These are phyloP conservation scores for Fusarium foetens DNA, from an alignment of 2,329 filamentous ascomycete genomes.

Conservation along the genomic window DNA sequence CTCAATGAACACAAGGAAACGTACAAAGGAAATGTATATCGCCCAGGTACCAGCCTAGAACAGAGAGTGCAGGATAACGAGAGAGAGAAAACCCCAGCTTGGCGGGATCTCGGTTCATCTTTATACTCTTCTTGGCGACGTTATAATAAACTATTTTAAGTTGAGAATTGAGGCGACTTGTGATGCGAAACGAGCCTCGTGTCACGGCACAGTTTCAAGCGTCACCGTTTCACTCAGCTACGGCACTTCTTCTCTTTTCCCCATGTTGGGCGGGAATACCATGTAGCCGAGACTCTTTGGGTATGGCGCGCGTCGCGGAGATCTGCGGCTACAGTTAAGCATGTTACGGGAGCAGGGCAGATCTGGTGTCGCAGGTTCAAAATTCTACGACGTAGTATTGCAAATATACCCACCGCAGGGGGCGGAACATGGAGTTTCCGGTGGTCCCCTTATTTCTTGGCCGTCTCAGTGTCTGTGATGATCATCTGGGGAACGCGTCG, in stretches of 20 bases:
- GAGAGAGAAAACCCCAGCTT: neutral
- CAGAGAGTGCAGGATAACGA: conserved; percentile 14
- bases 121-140: neutral
- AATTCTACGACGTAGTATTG: conserved; percentile 1
- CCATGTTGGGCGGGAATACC: neutral
- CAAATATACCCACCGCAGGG: neutral
- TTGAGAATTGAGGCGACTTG: neutral
- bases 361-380: conserved; percentile 1
- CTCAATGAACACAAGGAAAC: conserved; percentile 15
- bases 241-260: neutral
- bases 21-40: conserved; percentile 14
- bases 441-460: conserved; percentile 1
- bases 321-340: conserved; percentile 9
- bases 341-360: conserved; percentile 9
- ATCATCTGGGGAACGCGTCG: neutral
- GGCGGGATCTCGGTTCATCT: neutral
- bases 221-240: conserved; percentile 16
- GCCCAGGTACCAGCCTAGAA: conserved; percentile 31
- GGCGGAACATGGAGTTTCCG: neutral
- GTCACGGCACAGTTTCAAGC: conserved; percentile 12
- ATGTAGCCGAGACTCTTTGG: neutral
- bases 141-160: conserved; percentile 34
- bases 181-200: conserved; percentile 13
- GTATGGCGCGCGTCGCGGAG: neutral
- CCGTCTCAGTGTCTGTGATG: neutral